Base-by-base conservation (phyloP, 495 filamentous ascomycete species). In the Podospora pseudocomata region DNA sequence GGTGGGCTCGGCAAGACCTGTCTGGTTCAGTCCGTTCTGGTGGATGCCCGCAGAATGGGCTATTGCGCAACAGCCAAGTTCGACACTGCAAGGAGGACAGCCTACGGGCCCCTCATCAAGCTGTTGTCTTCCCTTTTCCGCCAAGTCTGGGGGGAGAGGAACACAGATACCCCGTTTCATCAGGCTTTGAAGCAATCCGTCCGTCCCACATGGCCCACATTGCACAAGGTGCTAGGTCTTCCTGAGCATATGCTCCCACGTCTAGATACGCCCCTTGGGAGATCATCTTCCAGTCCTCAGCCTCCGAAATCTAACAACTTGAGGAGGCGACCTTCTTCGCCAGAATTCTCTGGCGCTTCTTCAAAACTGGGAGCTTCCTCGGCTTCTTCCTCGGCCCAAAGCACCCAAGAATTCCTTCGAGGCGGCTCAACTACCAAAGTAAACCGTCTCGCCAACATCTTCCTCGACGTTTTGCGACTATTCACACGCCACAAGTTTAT, bases 81-180 rank as follows among this genome's bases (percentile, higher is more conserved):
- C 69, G 93, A 96, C 70, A 87, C 87, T n/a, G 87, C 91, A 4
- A 87, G 89, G 76, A 86, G 87, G 66, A 88, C 90, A 1, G 91
- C 93, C 3, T 97, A 94, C 75, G 92, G 93, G 32, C 91, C 93
- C 0, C 85, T 96, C 54, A 83, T 95, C 3, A 91, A 90, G 72
- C 80, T 94, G 2, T 80, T 96, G 68, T 91, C 91, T 5, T 93
- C 90, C 54, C 80, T 96, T 5, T 91, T 97, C 69, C 90, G 92
- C 62, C 93, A 97, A 72, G 93, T 96, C 7, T 96, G 94, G 80
- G 94, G 92, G 0, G 93, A 97, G 75, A 89, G 89, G 64, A 91
- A 96, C 78, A 90, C 94, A 2, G 88, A 88, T 2, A 96, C 91
- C 0, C 85, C 90, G 4, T 95, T 96, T 71, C 93, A 97, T 68